These are phyloP conservation scores for Escallonia herrerae DNA, from an alignment of 129 eudicot genomes.

Conservation along the genomic window DNA sequence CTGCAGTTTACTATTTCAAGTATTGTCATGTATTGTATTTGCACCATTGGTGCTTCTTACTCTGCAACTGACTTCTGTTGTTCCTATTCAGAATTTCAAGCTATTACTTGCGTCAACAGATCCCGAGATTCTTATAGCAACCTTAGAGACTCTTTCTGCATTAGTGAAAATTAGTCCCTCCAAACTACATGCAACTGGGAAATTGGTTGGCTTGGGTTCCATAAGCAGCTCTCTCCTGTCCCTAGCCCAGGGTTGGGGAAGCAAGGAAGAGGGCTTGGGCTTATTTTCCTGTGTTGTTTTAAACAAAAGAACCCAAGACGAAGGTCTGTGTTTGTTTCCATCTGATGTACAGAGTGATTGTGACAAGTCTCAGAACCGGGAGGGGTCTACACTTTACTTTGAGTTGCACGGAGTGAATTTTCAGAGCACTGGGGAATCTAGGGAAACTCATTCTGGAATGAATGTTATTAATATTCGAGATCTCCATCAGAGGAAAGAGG, in stretches of 20 bases:
- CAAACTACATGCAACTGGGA: constrained; percentile 87
- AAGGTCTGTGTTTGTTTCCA: constrained; percentile 64
- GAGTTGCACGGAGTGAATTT: constrained; percentile 64
- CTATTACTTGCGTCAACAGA: constrained; percentile 96
- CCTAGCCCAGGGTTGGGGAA: constrained; percentile 99
- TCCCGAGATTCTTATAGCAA: constrained; percentile 79
- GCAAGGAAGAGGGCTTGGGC: constrained; percentile 98
- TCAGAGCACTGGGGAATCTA: constrained; percentile 28
- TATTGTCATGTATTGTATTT: not conserved
- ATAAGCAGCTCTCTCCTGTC: constrained; percentile 79
- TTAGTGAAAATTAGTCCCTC: constrained; percentile 85
- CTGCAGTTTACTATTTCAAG: not conserved
- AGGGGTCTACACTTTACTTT: constrained; percentile 90
- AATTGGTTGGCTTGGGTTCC: constrained; percentile 72
- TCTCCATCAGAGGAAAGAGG: constrained; percentile 67
- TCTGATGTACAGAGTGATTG: constrained; percentile 55
- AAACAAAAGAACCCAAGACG: constrained; percentile 76
- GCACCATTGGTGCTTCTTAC: not conserved
- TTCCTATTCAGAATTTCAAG: constrained; percentile 77
- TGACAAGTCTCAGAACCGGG: constrained; percentile 63
- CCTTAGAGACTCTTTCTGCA: constrained; percentile 81
- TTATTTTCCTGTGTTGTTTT: constrained; percentile 69
- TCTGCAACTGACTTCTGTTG: constrained; percentile 1
- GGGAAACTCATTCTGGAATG: constrained; percentile 33
- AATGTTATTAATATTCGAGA: constrained; percentile 72